Conservation (phyloP, 2,329 filamentous ascomycete species). For the Microdochium trichocladiopsis region DNA sequence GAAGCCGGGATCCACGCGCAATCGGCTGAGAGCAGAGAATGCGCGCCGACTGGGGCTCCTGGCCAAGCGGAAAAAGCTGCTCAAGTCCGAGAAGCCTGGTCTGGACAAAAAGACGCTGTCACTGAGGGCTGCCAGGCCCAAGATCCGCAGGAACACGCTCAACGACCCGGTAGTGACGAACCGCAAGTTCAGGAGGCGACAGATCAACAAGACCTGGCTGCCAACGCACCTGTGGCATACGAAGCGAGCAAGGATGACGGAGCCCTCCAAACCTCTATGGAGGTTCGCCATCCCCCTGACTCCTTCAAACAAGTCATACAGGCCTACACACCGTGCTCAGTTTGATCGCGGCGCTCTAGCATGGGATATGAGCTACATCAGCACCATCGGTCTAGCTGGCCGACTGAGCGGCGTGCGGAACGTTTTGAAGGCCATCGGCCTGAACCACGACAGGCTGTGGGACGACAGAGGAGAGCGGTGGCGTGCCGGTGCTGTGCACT, state of each 20-base stretch:
- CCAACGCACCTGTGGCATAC: conserved; percentile 93
- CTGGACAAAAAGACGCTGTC: conserved; percentile 25
- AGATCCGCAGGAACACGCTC: conserved; percentile 63
- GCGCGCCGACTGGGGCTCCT: conserved; percentile 64
- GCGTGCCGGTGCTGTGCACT: conserved; percentile 47
- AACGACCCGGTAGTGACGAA: conserved; percentile 50
- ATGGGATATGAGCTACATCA: conserved; percentile 94
- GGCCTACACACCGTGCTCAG: conserved; percentile 76
- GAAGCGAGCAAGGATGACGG: conserved; percentile 85
- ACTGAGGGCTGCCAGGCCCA: conserved; percentile 45
- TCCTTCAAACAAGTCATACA: conserved; percentile 83
- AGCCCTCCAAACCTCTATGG: conserved; percentile 75
- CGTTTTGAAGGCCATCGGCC: conserved; percentile 58
- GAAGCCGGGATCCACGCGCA: conserved; percentile 51
- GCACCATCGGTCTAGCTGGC: conserved; percentile 75
- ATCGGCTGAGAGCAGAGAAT: conserved; percentile 64
- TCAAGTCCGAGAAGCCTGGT: conserved; percentile 22
- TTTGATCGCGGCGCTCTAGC: conserved; percentile 70
- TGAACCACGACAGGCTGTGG: conserved; percentile 55
- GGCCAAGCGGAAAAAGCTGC: conserved; percentile 41
- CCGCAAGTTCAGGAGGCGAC: conserved; percentile 73
- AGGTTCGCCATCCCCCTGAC: conserved; percentile 79
- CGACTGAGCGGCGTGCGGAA: conserved; percentile 53
- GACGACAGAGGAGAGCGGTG: conserved; percentile 61
- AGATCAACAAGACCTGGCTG: conserved; percentile 85